Evolutionary conservation across 192 early-diverging fungal genomes (phyloP), one percentile per base, ranked within the genome.

Genomic region (Coemansia sp.): DNA sequence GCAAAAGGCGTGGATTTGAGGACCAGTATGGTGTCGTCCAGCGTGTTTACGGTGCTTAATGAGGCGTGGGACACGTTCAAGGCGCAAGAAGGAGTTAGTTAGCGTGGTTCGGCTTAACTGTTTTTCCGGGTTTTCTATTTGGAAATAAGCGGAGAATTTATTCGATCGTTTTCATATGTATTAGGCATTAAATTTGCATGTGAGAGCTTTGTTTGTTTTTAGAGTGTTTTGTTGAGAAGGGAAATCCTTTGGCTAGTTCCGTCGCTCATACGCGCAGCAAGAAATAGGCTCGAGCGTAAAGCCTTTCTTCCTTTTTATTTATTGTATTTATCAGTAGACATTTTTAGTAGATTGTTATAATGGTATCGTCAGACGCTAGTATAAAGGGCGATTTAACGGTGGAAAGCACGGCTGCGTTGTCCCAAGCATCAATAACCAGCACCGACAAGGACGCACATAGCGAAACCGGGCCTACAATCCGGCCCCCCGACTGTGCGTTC

Each of bases 61-160:
- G 86, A 93, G 79, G 95, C 93, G 6, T 99, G 95, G 95, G 95
- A 98, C 64, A 69, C 80, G 5, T 99, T 98, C 74, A 97, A 94
- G 76, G 70, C 65, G 12, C 87, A 93, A 65, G 94, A 94, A 58
- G 83, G 83, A 47, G 60, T 90, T n/a, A 66, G 21, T 50, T 71
- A 64, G 15, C 1, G 4, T 4, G 3, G 4, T n/a, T n/a, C 40
- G 40, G 40, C 23, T 38, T 18, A 20, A 20, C 2, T 2, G 17
- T 56, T 25, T 18, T 36, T 10, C 17, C 10, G 37, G 5, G 10
- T 4, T 25, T 46, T 38, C 47, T 37, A 34, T 34, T 62, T 20
- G 50, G 23, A 14, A n/a, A 34, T 18, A 40, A 71, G 69, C 69
- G 69, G 69, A 60, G 69, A 71, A 57, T 71, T 66, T 61, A 36